Evolutionary conservation across 2,329 filamentous ascomycete genomes (phyloP), one percentile per base, ranked within the genome.

Genomic region (Fusarium goolgardi): DNA sequence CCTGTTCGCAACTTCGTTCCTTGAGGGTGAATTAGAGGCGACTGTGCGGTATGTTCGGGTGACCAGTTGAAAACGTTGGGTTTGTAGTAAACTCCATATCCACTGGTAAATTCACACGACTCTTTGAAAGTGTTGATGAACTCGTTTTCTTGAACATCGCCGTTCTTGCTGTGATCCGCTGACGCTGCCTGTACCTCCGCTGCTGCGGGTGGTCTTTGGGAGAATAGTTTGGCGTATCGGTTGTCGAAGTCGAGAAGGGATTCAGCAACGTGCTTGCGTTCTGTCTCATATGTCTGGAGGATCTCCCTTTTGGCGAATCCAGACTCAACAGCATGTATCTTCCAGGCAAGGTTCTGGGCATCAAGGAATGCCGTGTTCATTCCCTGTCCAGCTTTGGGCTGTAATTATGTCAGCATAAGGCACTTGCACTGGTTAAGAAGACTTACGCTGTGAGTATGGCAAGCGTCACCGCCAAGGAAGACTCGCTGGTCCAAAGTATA

Each of bases 121-220:
- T 92, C 92, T 78, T 97, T 97, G 84, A 97, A 97, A 0, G 90
- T 93, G 81, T 91, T 91, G 76, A 97, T 88, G 76, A 97, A 97
- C 13, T 91, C 88, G 74, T 94, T 94, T 61, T 92, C 89, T 46
- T 88, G 83, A 31, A 64, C 69, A 6, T 72, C 73, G 32, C 75
- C 69, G 20, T 75, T 71, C 8, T 57, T 55, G 20, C 57, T 69
- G 15, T 74, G 62, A 16, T 70, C 73, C 41, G 76, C 74, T 11
- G 86, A 86, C 5, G 92, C 92, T 31, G 88, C 88, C 47, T 88
- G 85, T 12, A 95, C 90, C 76, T 94, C 91, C 60, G 86, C 86
- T 9, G 90, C 89, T 1, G 90, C 90, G 0, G 92, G 91, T 11
- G 90, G 88, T 23, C 90, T 87, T 72, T 93, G 85, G 13, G 93